phyloP scores from a whole-genome alignment of 1,139 yeast species.

The Kurtzmaniella quercitrusa region DNA sequence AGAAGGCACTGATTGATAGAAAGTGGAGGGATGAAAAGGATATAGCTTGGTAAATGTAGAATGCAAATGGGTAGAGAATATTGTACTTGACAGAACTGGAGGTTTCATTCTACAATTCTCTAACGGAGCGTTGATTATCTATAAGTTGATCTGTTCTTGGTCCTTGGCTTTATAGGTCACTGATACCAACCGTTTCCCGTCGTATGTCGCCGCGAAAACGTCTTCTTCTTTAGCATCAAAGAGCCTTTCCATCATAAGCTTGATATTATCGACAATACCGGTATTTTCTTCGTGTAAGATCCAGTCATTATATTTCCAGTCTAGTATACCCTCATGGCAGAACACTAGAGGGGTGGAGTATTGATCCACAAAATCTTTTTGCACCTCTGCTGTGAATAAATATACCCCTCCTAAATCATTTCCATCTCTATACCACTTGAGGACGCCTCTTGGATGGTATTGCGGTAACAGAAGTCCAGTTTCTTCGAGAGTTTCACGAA shows the following conservation, averaged over 20 bases:
- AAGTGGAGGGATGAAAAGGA: background rate
- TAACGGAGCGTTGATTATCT: too few relatives aligned
- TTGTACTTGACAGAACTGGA: too few relatives aligned
- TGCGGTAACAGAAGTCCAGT: constrained; percentile 33
- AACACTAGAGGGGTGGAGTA: constrained; percentile 24
- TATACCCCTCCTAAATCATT: constrained; percentile 36
- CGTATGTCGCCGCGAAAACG: constrained; percentile 15
- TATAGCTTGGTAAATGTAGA: too few relatives aligned
- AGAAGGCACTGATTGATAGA: too few relatives aligned
- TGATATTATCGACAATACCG: constrained; percentile 43
- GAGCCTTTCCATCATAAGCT: constrained; percentile 23
- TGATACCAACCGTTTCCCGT: background rate
- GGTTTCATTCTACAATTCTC: too few relatives aligned
- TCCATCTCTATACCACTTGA: constrained; percentile 34
- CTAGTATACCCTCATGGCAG: constrained; percentile 41
- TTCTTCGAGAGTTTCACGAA: constrained; percentile 43
- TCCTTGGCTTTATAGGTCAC: background rate
- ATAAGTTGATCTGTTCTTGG: background rate
- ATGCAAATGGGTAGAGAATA: too few relatives aligned
- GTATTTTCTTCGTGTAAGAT: constrained; percentile 31
- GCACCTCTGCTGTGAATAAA: constrained; percentile 35
- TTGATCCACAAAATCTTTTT: constrained; percentile 18
- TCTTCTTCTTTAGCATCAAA: constrained; percentile 21
- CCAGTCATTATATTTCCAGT: constrained; percentile 43
- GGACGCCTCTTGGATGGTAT: constrained; percentile 31